Evolutionary conservation across 768 basidiomycete species (phyloP), one percentile per base, ranked within the genome.

Genomic region (Mycena venus): DNA sequence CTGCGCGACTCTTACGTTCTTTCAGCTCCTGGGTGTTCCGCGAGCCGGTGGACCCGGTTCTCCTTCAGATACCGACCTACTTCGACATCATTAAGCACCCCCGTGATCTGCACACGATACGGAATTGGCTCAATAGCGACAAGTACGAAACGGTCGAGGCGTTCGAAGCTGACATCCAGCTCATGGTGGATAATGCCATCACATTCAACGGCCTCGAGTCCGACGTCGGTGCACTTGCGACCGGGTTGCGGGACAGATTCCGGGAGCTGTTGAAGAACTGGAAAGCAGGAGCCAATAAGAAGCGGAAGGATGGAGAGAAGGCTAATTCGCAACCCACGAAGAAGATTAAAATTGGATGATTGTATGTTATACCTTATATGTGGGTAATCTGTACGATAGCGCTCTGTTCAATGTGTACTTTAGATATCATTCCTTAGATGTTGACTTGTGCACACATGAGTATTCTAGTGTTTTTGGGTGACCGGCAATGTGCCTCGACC

Each of bases 161-260:
- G 3, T 92, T 98, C 78, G 94, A 95, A 80, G 93, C 92, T 2
- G 98, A 99, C 80, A 84, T 97, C 66, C 90, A 93, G 53, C 88
- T 97, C 51, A 98, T 99, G 96, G 83, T 96, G 71, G 85, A 90
- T 72, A 99, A 99, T 80, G 96, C 97, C 19, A 90, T 94, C 81
- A 90, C 88, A 65, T 99, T 98, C 88, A 99, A 99, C 77, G 94
- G 94, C 0, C 85, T 85, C 2, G 92, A 93, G 55, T 95, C 94
- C 3, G 93, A 95, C 70, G 94, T 96, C n/a, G 95, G 93, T 19
- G 80, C 84, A 51, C 84, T 93, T 44, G 90, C 94, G 10, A 78
- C 84, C n/a, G 78, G 81, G 34, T 79, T 93, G 59, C 86, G 85
- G 56, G 85, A 88, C 63, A 90, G 88, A 75, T 85, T 90, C 77